Base-by-base conservation (phyloP, 768 basidiomycete genomes). In the Dentipellis sp. region DNA sequence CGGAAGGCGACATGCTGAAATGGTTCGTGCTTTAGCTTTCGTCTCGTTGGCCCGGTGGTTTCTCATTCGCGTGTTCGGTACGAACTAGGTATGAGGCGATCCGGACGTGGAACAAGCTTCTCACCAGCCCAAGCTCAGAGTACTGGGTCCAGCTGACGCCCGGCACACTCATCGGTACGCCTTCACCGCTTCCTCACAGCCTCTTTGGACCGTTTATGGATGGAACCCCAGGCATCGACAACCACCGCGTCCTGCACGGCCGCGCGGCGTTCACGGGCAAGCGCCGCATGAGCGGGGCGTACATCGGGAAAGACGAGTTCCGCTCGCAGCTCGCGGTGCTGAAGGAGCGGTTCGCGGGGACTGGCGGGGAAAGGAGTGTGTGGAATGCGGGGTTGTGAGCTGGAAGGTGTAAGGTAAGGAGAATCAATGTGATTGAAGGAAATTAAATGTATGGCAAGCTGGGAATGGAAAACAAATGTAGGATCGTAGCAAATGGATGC, bases 221-320 rank as follows among this genome's bases (percentile, higher is more conserved):
- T 29, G 17, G 16, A n/a, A 47, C 37, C 10, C 22, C 63, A 91
- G 91, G 93, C 19, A 76, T 95, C 51, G 87, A 98, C 69, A 97
- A 98, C 66, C 88, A 95, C 69, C 82, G 95, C 19, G 91, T 97
- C 11, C 74, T 98, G 50, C 95, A 97, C 62, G 95, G 95, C 11
- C 84, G 95, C n/a, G 91, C 93, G 0, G 80, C 84, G 1, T 98
- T 97, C 66, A 78, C 81, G 11, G 95, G 95, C 10, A 81, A 82
- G 68, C 81, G 95, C 3, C 80, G 90, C 1, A 91, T 99, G 83
- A 97, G 95, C 65, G 95, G 95, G 2, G 97, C 95, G 0, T 99
- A 99, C 67, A 80, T 97, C 56, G 90, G 91, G 0, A 74, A 80
- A 11, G 95, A 99, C 67, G 97, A 99, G 66, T 97, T 86, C 67